Conservation (phyloP, 495 filamentous ascomycete species). For the Neurospora sublineolata region DNA sequence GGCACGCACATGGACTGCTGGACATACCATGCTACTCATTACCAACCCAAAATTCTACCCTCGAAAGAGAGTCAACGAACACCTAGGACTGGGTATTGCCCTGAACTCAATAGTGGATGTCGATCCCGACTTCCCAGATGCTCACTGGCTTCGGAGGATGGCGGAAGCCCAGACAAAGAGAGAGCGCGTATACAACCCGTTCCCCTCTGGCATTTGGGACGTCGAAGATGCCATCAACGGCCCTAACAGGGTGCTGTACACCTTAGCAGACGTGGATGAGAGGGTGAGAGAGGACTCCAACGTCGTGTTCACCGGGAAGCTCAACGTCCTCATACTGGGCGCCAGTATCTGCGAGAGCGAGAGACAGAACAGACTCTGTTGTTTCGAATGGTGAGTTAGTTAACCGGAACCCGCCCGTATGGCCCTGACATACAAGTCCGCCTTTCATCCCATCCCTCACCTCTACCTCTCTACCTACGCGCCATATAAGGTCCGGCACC, state of each 20-base stretch:
- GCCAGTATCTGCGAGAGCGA: conserved; percentile 37
- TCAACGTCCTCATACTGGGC: conserved; percentile 46
- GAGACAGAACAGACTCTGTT: conserved; percentile 40
- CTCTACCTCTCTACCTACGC: not conserved
- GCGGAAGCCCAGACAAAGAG: conserved; percentile 38
- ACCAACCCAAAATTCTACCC: conserved; percentile 36
- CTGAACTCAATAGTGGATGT: conserved; percentile 43
- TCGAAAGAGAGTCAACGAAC: conserved; percentile 14
- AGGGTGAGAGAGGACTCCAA: conserved; percentile 29
- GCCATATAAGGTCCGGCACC: not conserved
- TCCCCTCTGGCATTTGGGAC: conserved; percentile 43
- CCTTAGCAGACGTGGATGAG: conserved; percentile 49
- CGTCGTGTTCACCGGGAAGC: conserved; percentile 44
- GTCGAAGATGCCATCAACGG: conserved; percentile 32
- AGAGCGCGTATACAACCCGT: conserved; percentile 42
- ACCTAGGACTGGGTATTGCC: conserved; percentile 29
- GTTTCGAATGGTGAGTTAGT: conserved; percentile 42
- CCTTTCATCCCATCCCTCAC: not conserved
- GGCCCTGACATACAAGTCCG: not conserved
- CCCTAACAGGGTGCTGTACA: conserved; percentile 40
- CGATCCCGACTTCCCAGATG: conserved; percentile 45
- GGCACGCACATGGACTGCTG: conserved; percentile 39
- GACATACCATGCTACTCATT: conserved; percentile 45
- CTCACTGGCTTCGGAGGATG: conserved; percentile 43
- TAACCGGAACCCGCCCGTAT: not conserved